Percentiles rank a stretch among this genome's conserved stretches.
phyloP scores from a whole-genome alignment of 768 basidiomycete species.

The Mycena galopus region DNA sequence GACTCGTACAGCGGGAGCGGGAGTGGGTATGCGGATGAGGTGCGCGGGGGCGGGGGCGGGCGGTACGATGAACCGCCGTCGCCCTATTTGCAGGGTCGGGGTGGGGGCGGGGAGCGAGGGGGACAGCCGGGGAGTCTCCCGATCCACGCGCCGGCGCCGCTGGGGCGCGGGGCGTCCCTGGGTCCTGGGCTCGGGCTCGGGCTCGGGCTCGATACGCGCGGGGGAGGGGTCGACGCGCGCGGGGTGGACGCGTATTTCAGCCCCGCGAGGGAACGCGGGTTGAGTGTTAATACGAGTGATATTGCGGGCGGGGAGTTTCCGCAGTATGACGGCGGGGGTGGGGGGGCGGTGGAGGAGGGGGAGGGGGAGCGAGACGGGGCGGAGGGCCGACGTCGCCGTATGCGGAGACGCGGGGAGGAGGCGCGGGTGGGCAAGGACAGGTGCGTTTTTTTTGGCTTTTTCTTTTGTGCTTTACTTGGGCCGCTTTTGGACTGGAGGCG shows the following conservation, averaged over 20 bases:
- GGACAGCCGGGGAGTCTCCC: conserved; percentile 69
- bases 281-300: conserved; percentile 27
- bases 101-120: neutral
- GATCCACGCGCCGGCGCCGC: conserved; percentile 71
- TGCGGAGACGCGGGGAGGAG: neutral
- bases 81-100: neutral
- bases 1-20: neutral
- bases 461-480: neutral
- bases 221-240: neutral
- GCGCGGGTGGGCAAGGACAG: neutral
- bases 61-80: neutral
- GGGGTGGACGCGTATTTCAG: conserved; percentile 36
- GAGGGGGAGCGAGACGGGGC: neutral
- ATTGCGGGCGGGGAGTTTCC: neutral
- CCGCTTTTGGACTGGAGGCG: neutral
- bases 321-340: neutral
- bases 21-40: neutral
- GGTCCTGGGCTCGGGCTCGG: neutral
- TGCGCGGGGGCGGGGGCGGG: neutral
- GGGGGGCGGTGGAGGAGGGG: neutral
- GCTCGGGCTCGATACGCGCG: neutral
- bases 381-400: conserved; percentile 8
- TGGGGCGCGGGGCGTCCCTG: conserved; percentile 71
- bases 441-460: conserved; percentile 9
- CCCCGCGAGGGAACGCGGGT: neutral